Base-by-base conservation (phyloP, 75 land plant species). In the Pseudotsuga menziesii region DNA sequence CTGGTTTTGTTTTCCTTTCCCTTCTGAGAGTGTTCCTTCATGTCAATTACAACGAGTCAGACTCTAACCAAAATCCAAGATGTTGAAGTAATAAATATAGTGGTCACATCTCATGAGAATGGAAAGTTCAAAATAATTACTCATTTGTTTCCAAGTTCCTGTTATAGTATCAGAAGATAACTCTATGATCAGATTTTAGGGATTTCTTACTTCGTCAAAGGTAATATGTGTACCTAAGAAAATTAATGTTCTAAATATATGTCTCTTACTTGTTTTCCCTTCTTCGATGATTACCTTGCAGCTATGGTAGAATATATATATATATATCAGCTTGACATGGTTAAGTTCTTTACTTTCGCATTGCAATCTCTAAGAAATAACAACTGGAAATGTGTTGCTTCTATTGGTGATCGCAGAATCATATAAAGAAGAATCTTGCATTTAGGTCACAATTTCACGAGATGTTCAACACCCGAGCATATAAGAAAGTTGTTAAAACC, bases 401-500 rank as follows among this genome's bases (percentile, higher is more conserved):
- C 17, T 64, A 15, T 64, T 39, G 29, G 16, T 57, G 57, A 61
- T 27, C 78, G 76, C 93, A 94, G 99, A 90, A 89, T 89, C 94
- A 97, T 79, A 97, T 97, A 44, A 90, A 91, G 60, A 94, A 94
- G 84, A 92, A 91, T 76, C 99, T 97, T 3, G 83, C 91, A 23
- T 96, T 96, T 80, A 84, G 99, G 60, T 84, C 99, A 14, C 99
- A 96, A 80, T 97, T 97, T 61, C 99, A 97, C 82, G 89, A 88
- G 74, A 97, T 97, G 99, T 97, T n/a, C n/a, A n/a, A n/a, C n/a
- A n/a, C n/a, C n/a, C n/a, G n/a, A n/a, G n/a, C n/a, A n/a, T n/a
- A n/a, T n/a, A n/a, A n/a, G n/a, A n/a, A n/a, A n/a, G n/a, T n/a
- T n/a, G n/a, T n/a, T n/a, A n/a, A n/a, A n/a, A n/a, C n/a, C n/a